phyloP scores from a whole-genome alignment of 441 rosid species.

The Corymbia citriodora region DNA sequence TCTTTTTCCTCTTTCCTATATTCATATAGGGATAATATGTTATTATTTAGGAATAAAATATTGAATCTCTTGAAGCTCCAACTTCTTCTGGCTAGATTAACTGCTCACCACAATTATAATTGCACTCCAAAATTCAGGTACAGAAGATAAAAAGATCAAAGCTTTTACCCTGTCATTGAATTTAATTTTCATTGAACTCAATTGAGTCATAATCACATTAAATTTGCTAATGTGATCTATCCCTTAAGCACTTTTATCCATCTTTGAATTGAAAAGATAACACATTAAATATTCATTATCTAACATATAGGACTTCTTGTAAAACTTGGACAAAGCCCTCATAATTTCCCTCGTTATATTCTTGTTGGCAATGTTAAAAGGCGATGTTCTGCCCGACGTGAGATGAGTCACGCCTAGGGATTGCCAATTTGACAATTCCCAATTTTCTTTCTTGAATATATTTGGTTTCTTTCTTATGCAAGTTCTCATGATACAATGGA shows the following conservation, averaged over 20 bases:
- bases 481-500: neutral
- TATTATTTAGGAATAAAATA: neutral
- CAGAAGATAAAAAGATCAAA: neutral
- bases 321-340: neutral
- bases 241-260: fast-evolving
- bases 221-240: neutral
- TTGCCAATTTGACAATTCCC: neutral
- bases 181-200: neutral
- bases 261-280: neutral
- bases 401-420: neutral
- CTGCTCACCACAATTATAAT: fast-evolving
- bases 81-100: neutral
- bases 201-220: neutral
- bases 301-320: fast-evolving
- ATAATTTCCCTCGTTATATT: neutral
- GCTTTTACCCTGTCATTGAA: fast-evolving
- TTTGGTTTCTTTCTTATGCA: neutral
- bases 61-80: neutral
- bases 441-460: neutral
- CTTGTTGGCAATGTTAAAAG: neutral
- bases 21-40: too few species aligned
- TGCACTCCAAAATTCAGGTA: fast-evolving
- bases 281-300: neutral
- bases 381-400: neutral
- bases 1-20: too few species aligned